A percentile compares a stretch with the other conserved stretches of the same genome.
phyloP scores from a whole-genome alignment of 768 basidiomycete genomes.

The Daedalea quercina region DNA sequence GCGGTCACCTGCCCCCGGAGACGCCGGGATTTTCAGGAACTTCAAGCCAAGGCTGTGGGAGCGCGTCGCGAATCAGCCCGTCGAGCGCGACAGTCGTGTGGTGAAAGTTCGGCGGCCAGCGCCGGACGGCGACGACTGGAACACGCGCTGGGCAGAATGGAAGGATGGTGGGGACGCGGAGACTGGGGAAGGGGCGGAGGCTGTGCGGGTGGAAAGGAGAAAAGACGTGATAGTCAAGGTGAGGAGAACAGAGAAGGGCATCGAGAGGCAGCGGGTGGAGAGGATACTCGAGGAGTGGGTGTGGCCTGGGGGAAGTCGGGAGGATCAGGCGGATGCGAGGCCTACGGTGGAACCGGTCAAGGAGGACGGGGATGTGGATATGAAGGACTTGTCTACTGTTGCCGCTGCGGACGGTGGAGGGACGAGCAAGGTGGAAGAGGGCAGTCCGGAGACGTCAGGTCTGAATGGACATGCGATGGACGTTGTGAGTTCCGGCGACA shows the following conservation, averaged over 20 bases:
- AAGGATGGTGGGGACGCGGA: conserved; percentile 11
- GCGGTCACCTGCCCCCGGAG: conserved; percentile 15
- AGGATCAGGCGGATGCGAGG: neutral
- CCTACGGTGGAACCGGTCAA: neutral
- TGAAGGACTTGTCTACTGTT: neutral
- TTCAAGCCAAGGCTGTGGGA: conserved; percentile 71
- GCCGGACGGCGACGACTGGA: conserved; percentile 36
- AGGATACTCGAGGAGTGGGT: conserved; percentile 63
- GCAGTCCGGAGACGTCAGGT: neutral
- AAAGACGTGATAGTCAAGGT: conserved; percentile 51
- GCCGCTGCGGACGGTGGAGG: neutral
- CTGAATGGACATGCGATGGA: conserved; percentile 1
- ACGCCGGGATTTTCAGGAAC: conserved; percentile 42
- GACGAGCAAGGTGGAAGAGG: neutral
- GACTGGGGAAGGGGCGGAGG: conserved; percentile 16
- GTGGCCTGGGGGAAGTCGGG: conserved; percentile 36
- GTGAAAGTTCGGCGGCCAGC: conserved; percentile 34
- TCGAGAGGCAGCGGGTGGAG: conserved; percentile 70
- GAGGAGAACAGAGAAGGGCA: conserved; percentile 44
- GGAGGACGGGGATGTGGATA: neutral
- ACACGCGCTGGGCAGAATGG: conserved; percentile 24
- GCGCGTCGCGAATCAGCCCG: conserved; percentile 33
- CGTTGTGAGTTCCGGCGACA: neutral
- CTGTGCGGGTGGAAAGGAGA: conserved; percentile 35
- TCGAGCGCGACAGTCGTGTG: conserved; percentile 33